Percentiles rank a stretch among this genome's conserved stretches.
Conservation (phyloP, 1,284 basidiomycete genomes). For the Ustilago cynodontis region DNA sequence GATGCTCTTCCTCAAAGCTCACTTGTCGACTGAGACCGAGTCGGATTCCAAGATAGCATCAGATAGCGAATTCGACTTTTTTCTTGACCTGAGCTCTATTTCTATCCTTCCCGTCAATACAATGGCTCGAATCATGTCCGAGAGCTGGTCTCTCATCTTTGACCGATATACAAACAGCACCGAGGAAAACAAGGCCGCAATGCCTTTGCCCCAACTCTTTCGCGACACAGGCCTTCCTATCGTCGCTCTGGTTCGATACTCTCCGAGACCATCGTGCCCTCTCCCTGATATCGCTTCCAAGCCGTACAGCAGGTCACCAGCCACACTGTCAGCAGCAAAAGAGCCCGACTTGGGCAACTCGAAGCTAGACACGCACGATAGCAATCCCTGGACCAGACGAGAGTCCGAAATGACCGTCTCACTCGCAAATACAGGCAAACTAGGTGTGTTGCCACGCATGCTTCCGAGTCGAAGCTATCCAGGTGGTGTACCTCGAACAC, state of each 20-base stretch:
- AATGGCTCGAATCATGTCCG: slow-evolving; percentile 13
- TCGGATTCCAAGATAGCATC: no score
- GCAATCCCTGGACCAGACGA: slow-evolving; percentile 14
- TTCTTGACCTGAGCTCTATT: slow-evolving; percentile 28
- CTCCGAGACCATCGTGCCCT: neutral
- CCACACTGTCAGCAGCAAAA: neutral
- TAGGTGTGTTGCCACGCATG: neutral
- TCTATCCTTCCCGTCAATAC: slow-evolving; percentile 5
- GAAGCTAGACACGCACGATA: neutral
- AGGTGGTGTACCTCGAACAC: slow-evolving; percentile 10
- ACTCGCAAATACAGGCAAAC: neutral
- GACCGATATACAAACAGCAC: neutral
- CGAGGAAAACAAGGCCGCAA: neutral
- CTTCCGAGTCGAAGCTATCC: slow-evolving; percentile 26
- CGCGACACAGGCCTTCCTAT: slow-evolving; percentile 36
- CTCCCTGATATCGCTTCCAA: neutral
- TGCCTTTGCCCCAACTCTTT: slow-evolving; percentile 9
- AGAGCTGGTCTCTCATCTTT: slow-evolving; percentile 31
- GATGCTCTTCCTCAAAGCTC: neutral
- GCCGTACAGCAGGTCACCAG: neutral
- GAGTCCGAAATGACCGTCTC: slow-evolving; percentile 19
- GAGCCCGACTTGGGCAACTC: neutral
- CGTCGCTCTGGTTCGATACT: slow-evolving; percentile 18
- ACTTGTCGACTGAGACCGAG: neutral
- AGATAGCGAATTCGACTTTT: neutral